phyloP scores from a whole-genome alignment of 2,329 filamentous ascomycete genomes.

The Monilinia polystroma region DNA sequence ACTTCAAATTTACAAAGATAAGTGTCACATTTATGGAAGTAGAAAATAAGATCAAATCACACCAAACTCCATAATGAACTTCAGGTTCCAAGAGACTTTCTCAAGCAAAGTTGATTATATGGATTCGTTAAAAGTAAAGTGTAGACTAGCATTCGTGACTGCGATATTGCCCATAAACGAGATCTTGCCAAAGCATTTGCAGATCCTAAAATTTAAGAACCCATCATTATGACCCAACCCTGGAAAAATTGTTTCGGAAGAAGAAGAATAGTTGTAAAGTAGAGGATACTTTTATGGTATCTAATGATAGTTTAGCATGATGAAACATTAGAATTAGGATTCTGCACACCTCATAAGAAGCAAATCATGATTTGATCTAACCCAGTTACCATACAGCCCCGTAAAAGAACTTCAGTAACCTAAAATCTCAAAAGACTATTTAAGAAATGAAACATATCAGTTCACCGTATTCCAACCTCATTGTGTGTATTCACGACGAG shows the following conservation, averaged over 20 bases:
- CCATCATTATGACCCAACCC: not conserved
- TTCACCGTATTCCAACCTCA: not conserved
- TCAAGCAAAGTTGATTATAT: not conserved
- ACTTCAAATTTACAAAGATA: not conserved
- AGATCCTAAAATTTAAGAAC: not conserved
- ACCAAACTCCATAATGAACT: too few relatives aligned
- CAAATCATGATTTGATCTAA: not conserved
- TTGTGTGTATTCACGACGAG: not conserved
- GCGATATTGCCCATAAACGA: not conserved
- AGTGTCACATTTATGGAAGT: not conserved
- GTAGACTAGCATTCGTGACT: not conserved
- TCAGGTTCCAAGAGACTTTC: rapidly evolving
- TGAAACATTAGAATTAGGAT: rapidly evolving
- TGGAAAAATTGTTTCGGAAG: not conserved
- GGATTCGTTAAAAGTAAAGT: too few relatives aligned
- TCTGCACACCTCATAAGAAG: not conserved
- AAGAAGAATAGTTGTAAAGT: not conserved
- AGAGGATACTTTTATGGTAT: too few relatives aligned
- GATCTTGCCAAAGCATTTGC: not conserved
- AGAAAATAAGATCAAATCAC: too few relatives aligned
- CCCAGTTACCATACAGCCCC: rapidly evolving
- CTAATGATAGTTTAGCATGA: not conserved
- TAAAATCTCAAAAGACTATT: not conserved
- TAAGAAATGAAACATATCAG: not conserved
- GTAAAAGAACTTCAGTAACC: not conserved